Evolutionary conservation across 1,284 basidiomycete genomes (phyloP).

Genomic region (Ceratobasidium papillatum): DNA sequence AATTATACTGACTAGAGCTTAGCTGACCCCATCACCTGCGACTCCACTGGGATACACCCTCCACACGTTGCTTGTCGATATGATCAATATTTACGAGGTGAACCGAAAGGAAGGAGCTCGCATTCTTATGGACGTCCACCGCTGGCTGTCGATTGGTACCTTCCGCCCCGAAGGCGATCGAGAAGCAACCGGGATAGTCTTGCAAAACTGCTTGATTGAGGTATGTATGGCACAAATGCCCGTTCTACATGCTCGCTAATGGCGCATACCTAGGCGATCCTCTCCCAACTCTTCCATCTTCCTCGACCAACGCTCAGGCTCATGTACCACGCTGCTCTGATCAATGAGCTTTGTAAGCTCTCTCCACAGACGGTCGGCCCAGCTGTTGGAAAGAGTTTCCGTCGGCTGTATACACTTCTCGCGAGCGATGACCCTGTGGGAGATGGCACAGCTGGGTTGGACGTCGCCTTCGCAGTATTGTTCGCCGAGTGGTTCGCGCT

Average conservation of each 20-base stretch:
- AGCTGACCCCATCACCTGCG: conserved; percentile 80
- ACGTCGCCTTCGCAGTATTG: conserved; percentile 81
- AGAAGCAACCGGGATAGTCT: conserved; percentile 59
- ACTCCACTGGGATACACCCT: conserved; percentile 83
- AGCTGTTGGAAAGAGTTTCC: conserved; percentile 93
- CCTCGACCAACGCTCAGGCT: conserved; percentile 81
- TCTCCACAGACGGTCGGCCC: conserved; percentile 93
- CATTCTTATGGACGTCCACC: conserved; percentile 85
- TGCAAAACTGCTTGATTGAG: conserved; percentile 83
- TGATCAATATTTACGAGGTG: conserved; percentile 91
- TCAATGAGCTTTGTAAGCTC: conserved; percentile 93
- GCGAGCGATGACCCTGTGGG: conserved; percentile 46
- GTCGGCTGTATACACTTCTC: conserved; percentile 82
- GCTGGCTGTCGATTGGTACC: conserved; percentile 83
- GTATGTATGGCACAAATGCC: conserved; percentile 52
- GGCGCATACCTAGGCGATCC: conserved; percentile 64
- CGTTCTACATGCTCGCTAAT: neutral
- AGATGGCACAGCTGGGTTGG: conserved; percentile 72
- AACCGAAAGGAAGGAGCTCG: conserved; percentile 96
- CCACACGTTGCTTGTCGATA: conserved; percentile 80
- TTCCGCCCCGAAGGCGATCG: conserved; percentile 66
- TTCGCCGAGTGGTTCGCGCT: conserved; percentile 95
- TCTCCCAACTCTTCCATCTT: conserved; percentile 79
- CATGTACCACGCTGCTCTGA: conserved; percentile 87
- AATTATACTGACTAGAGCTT: conserved; percentile 34